Percentiles rank a stretch among this genome's conserved stretches.
Conservation (phyloP, 768 basidiomycete species). For the Chalciporus pseudorubinellus region DNA sequence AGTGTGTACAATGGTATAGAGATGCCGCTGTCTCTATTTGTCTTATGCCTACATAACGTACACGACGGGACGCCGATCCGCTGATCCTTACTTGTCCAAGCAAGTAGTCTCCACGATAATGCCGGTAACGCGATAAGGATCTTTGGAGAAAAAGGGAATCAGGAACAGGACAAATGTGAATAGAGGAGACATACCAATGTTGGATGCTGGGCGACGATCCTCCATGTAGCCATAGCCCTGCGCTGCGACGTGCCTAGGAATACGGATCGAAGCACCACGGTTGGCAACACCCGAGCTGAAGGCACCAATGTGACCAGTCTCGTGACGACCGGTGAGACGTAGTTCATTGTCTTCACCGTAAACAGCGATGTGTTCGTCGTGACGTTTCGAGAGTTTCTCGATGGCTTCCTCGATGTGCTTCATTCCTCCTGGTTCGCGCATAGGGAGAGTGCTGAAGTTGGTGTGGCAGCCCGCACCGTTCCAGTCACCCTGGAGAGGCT, state of each 20-base stretch:
- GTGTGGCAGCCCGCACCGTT: constrained; percentile 99
- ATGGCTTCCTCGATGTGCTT: constrained; percentile 90
- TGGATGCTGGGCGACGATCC: constrained; percentile 96
- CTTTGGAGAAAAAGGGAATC: constrained; percentile 36
- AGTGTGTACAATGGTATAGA: constrained; percentile 21
- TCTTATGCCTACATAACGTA: constrained; percentile 8
- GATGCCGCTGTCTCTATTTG: constrained; percentile 11
- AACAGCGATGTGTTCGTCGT: constrained; percentile 94
- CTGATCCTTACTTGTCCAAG: constrained; percentile 50
- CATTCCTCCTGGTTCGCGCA: constrained; percentile 94
- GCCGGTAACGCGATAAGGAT: constrained; percentile 92
- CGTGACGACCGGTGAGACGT: constrained; percentile 93
- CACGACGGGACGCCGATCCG: constrained; percentile 5
- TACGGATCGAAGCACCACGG: constrained; percentile 95
- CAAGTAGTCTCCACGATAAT: constrained; percentile 88
- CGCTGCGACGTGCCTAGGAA: constrained; percentile 89
- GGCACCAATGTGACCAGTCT: constrained; percentile 89
- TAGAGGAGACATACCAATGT: constrained; percentile 69
- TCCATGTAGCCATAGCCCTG: constrained; percentile 96
- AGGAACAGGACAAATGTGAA: not conserved
- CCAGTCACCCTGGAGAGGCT: constrained; percentile 96
- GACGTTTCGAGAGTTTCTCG: constrained; percentile 86
- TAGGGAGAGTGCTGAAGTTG: constrained; percentile 93
- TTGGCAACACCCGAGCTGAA: constrained; percentile 97
- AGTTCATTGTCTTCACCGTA: constrained; percentile 98